A percentile compares a stretch with the other conserved stretches of the same genome.
phyloP scores from a whole-genome alignment of 1,139 yeast genomes.

The Insectozyma bohioensis region DNA sequence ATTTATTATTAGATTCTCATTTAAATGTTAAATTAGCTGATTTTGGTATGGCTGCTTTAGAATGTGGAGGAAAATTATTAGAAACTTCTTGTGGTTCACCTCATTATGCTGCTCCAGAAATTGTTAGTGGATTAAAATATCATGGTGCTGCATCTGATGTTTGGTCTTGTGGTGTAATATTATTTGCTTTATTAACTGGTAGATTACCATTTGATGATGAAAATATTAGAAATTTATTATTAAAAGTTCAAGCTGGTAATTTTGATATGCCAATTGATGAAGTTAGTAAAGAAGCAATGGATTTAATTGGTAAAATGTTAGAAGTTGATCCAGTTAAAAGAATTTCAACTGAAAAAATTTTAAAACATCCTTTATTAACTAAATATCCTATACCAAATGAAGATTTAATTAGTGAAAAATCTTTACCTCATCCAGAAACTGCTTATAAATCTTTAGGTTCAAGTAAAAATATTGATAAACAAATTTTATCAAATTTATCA shows the following conservation, averaged over 20 bases:
- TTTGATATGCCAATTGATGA: conserved; percentile 67
- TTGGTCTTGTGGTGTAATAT: conserved; percentile 84
- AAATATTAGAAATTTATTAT: conserved; percentile 63
- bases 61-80: conserved; percentile 65
- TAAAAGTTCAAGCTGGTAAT: conserved; percentile 74
- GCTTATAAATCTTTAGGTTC: conserved; percentile 51
- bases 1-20: conserved; percentile 63
- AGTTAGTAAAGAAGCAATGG: conserved; percentile 64
- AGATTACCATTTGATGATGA: conserved; percentile 83
- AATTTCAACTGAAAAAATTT: conserved; percentile 72
- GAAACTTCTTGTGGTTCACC: conserved; percentile 87
- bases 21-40: conserved; percentile 77
- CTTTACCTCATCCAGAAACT: conserved; percentile 65
- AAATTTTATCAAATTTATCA: conserved; percentile 64
- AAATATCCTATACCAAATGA: conserved; percentile 59
- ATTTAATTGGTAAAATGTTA: conserved; percentile 69
- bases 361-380: conserved; percentile 70
- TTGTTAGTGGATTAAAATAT: conserved; percentile 72
- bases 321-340: conserved; percentile 77
- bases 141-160: conserved; percentile 84
- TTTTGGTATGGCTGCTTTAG: conserved; percentile 86
- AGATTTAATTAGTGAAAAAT: conserved; percentile 49
- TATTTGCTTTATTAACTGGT: conserved; percentile 76
- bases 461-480: conserved; percentile 54
- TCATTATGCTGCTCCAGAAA: conserved; percentile 86